Base-by-base conservation (phyloP, 1,284 basidiomycete genomes). In the Testicularia cyperi region DNA sequence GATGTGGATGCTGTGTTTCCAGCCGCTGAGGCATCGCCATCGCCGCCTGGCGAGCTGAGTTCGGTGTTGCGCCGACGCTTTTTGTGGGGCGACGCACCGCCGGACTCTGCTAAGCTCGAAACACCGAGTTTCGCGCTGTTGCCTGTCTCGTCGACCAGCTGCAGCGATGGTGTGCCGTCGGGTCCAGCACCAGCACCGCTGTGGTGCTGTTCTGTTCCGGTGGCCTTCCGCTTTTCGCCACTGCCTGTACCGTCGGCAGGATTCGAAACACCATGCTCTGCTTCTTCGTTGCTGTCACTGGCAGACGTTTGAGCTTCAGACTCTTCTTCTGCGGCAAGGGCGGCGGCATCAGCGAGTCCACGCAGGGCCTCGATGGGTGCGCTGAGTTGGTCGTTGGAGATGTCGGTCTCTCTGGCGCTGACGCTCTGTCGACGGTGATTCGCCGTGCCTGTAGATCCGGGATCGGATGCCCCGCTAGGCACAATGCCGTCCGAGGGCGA, bases 291-390 rank as follows among this genome's bases (percentile, higher is more conserved):
- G 6, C 18, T 6, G 7, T 20, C 33, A 9, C 10, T 20, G 30
- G 10, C 30, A 8, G 30, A 32, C 9, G 30, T 10, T 9, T 14
- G 10, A 9, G 30, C 30, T 14, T 62, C 58, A 15, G 43, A 40
- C n/a, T 61, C 57, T 23, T 45, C 49, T 4, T 37, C 45, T 2
- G 91, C 90, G 2, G 90, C 88, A 77, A 92, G 90, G 19, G 89
- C 91, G 5, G 90, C 90, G 2, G 90, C 90, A 74, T 94, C 92
- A 12, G 90, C 91, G 32, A 94, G 80, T 2, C 90, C 89, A 73
- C 94, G 88, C 24, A 94, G 80, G 5, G 91, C 91, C 74, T 94
- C 90, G 49, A 94, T 94, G 1, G 91, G 91, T 0, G 91, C 90
- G 54, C 88, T 57, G 33, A 63, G 60, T 43, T 63, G 60, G 9